Percentiles rank a stretch among this genome's conserved stretches.
Evolutionary conservation across 2,329 filamentous ascomycete genomes (phyloP).

Genomic region (Alternaria ventricosa): DNA sequence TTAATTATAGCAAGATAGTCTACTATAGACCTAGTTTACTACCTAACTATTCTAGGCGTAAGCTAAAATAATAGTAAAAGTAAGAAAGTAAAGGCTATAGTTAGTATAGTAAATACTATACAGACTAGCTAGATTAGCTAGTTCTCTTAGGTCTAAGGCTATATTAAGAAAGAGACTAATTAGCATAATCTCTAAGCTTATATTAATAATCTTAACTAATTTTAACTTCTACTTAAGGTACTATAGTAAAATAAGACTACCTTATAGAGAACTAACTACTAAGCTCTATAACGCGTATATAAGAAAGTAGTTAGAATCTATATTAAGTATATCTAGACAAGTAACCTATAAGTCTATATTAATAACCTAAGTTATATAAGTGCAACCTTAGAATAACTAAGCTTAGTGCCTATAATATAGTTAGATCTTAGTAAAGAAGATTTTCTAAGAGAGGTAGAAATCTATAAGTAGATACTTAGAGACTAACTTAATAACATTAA

Average conservation of each 20-base stretch:
- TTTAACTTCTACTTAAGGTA: not conserved
- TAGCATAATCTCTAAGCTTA: not conserved
- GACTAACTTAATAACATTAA: not conserved
- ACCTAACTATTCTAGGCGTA: not conserved
- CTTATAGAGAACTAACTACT: not conserved
- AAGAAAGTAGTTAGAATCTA: not conserved
- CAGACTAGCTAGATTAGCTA: not conserved
- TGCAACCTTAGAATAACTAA: no score
- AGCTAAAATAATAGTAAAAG: not conserved
- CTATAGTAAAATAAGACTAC: not conserved
- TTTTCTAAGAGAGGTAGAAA: no score
- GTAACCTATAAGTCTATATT: no score
- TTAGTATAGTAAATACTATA: not conserved
- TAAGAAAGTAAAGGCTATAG: not conserved
- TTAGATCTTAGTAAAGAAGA: not conserved
- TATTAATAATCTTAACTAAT: not conserved
- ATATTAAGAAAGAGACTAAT: not conserved
- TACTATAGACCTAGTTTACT: not conserved
- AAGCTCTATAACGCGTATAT: not conserved
- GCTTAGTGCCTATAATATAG: not conserved
- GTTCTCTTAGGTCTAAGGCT: not conserved
- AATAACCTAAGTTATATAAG: no score
- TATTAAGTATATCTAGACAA: no score
- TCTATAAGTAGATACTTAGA: no score
- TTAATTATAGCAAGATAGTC: not conserved